These are phyloP conservation scores for Hemileia vastatrix DNA, from an alignment of 1,284 basidiomycete genomes.

Conservation along the genomic window DNA sequence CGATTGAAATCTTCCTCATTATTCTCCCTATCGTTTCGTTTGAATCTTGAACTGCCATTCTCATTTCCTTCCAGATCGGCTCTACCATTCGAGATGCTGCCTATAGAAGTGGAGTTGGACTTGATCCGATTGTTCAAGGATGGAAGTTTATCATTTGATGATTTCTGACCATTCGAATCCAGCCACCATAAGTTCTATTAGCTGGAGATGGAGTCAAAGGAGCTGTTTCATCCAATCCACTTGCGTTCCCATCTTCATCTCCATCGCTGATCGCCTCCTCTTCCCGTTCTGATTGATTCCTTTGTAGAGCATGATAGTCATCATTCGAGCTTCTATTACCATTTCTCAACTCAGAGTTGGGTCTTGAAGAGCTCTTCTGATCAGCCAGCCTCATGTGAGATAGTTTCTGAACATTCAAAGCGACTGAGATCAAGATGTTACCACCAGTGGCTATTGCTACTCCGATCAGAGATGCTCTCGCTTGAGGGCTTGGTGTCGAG, in stretches of 20 bases:
- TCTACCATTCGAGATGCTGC: too few species aligned
- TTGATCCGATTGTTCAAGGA: neutral
- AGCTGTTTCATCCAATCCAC: neutral
- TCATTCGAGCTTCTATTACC: too few species aligned
- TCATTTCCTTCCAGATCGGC: too few species aligned
- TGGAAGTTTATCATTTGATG: neutral
- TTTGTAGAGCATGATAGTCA: neutral
- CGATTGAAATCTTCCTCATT: too few species aligned
- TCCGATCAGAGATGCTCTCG: constrained; percentile 27
- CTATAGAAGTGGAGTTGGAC: neutral
- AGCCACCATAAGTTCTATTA: neutral
- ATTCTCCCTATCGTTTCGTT: too few species aligned
- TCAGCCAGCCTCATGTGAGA: constrained; percentile 35
- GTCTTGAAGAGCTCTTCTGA: neutral
- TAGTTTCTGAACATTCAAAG: constrained; percentile 43
- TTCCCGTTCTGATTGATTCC: neutral
- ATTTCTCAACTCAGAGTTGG: neutral
- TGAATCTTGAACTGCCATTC: too few species aligned
- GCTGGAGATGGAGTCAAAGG: neutral
- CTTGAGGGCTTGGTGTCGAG: neutral
- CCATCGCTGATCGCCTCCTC: neutral
- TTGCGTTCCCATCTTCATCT: neutral
- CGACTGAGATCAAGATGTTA: constrained; percentile 41
- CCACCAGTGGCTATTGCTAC: constrained; percentile 36
- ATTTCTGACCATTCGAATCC: neutral